Evolutionary conservation across 2,329 filamentous ascomycete species (phyloP).

Genomic region (Alternaria dauci): DNA sequence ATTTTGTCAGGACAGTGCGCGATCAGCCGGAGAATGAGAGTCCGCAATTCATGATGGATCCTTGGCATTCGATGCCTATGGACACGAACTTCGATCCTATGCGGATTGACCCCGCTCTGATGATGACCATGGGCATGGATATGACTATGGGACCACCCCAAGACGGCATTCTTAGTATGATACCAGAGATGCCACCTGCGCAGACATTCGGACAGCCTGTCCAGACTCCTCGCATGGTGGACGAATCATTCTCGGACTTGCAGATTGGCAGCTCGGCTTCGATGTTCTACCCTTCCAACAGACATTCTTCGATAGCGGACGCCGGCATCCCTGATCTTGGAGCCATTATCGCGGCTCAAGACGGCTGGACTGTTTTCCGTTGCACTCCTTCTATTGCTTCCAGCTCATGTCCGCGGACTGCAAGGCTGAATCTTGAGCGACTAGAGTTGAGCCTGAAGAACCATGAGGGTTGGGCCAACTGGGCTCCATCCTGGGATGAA

Average conservation of each 20-base stretch:
- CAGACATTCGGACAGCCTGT: slow-evolving; percentile 50
- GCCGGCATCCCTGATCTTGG: slow-evolving; percentile 54
- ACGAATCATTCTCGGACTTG: slow-evolving; percentile 57
- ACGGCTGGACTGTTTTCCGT: slow-evolving; percentile 62
- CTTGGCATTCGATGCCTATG: slow-evolving; percentile 58
- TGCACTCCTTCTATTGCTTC: slow-evolving; percentile 60
- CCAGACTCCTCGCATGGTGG: slow-evolving; percentile 58
- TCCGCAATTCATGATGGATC: slow-evolving; percentile 59
- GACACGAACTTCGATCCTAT: slow-evolving; percentile 55
- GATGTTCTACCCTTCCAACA: slow-evolving; percentile 51
- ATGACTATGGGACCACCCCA: slow-evolving; percentile 51
- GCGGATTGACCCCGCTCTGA: slow-evolving; percentile 56
- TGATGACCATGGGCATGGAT: slow-evolving; percentile 57
- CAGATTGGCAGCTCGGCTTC: slow-evolving; percentile 55
- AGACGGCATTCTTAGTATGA: slow-evolving; percentile 57
- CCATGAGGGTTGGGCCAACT: slow-evolving; percentile 61
- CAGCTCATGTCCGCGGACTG: slow-evolving; percentile 60
- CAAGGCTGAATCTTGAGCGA: slow-evolving; percentile 60
- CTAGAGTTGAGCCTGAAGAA: slow-evolving; percentile 61
- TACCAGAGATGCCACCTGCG: slow-evolving; percentile 53
- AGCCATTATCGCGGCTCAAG: slow-evolving; percentile 60
- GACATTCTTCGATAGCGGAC: slow-evolving; percentile 53
- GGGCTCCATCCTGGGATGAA: slow-evolving; percentile 61
- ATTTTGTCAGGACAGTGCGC: slow-evolving; percentile 52
- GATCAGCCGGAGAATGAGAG: slow-evolving; percentile 55